A percentile compares a stretch with the other conserved stretches of the same genome.
These are phyloP conservation scores for Mycena rosella DNA, from an alignment of 768 basidiomycete species.

Conservation along the genomic window DNA sequence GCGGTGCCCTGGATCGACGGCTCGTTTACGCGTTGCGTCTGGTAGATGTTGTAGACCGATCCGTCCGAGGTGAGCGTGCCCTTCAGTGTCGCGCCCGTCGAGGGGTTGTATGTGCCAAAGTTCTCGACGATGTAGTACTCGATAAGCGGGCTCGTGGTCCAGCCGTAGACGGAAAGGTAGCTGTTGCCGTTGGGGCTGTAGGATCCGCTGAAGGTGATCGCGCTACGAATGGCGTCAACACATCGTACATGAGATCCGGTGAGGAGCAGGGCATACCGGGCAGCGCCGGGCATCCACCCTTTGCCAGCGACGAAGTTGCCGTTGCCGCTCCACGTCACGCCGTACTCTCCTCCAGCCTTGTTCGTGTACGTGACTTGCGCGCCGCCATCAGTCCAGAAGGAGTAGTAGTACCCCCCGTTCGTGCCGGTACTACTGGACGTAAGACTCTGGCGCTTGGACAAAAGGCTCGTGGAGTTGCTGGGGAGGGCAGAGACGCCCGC, in stretches of 20 bases:
- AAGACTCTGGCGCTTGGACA: background rate
- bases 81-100: conserved; percentile 38
- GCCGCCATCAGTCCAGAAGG: conserved; percentile 45
- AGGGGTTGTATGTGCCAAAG: conserved; percentile 48
- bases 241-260: background rate
- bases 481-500: conserved; percentile 35
- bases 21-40: conserved; percentile 45
- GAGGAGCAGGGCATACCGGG: conserved; percentile 27
- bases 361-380: conserved; percentile 47
- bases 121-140: conserved; percentile 37
- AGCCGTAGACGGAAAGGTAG: conserved; percentile 47
- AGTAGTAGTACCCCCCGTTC: conserved; percentile 48
- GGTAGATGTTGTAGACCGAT: conserved; percentile 47
- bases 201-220: conserved; percentile 42
- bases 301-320: conserved; percentile 51
- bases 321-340: conserved; percentile 43
- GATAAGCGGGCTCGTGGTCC: conserved; percentile 48
- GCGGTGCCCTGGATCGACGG: conserved; percentile 51
- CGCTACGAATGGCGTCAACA: background rate
- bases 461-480: conserved; percentile 28
- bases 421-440: conserved; percentile 43
- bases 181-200: conserved; percentile 47
- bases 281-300: conserved; percentile 50
- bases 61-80: conserved; percentile 49
- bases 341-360: conserved; percentile 45